A percentile compares a stretch with the other conserved stretches of the same genome.
Conservation (phyloP, 352 stramenopile species). For the Globisporangium nagaii region DNA sequence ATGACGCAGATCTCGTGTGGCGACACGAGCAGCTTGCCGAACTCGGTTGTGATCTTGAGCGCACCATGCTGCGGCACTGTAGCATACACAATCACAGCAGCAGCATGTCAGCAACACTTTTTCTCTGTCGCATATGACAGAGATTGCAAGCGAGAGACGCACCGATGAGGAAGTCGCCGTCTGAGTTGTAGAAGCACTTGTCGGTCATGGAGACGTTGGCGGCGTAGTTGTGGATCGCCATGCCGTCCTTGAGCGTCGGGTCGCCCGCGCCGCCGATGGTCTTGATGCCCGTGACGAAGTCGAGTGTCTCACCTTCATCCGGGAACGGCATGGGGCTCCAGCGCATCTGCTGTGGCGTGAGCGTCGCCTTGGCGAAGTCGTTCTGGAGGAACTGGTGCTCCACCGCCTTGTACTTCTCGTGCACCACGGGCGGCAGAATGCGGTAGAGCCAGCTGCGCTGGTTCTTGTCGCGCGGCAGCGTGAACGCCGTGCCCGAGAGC, state of each 20-base stretch:
- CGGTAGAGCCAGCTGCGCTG: slow-evolving; percentile 93
- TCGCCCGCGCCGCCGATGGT: slow-evolving; percentile 87
- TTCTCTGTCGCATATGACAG: neutral
- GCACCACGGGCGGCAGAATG: slow-evolving; percentile 82
- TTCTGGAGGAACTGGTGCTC: slow-evolving; percentile 47
- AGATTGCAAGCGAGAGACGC: neutral
- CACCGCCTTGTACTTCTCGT: slow-evolving; percentile 62
- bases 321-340: slow-evolving; percentile 88
- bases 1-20: slow-evolving; percentile 95
- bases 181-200: slow-evolving; percentile 93
- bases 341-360: slow-evolving; percentile 90
- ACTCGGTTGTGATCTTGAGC: slow-evolving; percentile 92
- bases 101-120: neutral
- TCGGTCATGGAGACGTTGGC: slow-evolving; percentile 88
- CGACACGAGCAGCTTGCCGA: slow-evolving; percentile 81
- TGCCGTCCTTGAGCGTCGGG: slow-evolving; percentile 85
- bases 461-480: slow-evolving; percentile 84
- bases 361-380: slow-evolving; percentile 61
- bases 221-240: slow-evolving; percentile 94
- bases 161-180: slow-evolving; percentile 95
- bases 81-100: neutral
- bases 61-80: slow-evolving; percentile 87
- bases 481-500: slow-evolving; percentile 96
- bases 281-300: slow-evolving; percentile 88
- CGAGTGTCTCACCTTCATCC: slow-evolving; percentile 32